These are phyloP conservation scores for Mycena pura DNA, from an alignment of 768 basidiomycete genomes.

Conservation along the genomic window DNA sequence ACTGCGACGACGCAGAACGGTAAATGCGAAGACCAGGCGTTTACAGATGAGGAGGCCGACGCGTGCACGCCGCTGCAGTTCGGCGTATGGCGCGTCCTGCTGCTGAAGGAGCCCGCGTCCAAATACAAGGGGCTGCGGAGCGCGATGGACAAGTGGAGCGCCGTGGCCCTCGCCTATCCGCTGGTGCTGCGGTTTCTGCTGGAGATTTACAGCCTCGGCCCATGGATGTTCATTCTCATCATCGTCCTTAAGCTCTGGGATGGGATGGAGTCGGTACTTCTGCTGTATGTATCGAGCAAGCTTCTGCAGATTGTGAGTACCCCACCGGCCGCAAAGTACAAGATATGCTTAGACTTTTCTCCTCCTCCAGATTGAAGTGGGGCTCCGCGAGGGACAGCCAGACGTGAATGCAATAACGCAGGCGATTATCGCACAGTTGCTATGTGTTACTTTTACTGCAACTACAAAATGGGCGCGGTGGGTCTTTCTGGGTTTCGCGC, in stretches of 20 bases:
- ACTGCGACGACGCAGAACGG: too few species aligned
- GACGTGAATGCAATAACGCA: constrained; percentile 6
- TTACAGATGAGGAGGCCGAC: background rate
- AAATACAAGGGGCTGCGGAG: background rate
- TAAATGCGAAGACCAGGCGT: background rate
- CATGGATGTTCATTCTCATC: background rate
- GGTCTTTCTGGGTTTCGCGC: background rate
- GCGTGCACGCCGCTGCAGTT: constrained; percentile 9
- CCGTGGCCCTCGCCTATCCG: constrained; percentile 1
- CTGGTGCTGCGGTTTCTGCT: constrained; percentile 8
- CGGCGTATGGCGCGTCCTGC: constrained; percentile 20
- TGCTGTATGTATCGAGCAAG: background rate
- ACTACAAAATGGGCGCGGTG: constrained; percentile 4
- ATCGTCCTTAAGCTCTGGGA: constrained; percentile 11
- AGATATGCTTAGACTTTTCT: background rate
- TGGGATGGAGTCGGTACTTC: constrained; percentile 4
- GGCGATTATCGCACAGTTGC: constrained; percentile 6
- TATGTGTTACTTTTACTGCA: background rate
- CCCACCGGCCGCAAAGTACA: too few species aligned
- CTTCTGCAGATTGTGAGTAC: constrained; percentile 4
- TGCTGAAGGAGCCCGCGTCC: background rate
- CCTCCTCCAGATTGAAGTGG: constrained; percentile 10
- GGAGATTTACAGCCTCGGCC: constrained; percentile 8
- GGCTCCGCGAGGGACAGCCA: constrained; percentile 6
- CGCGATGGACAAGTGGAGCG: constrained; percentile 10